Percentiles rank a stretch among this genome's conserved stretches.
Evolutionary conservation across 2,329 filamentous ascomycete species (phyloP).

Genomic region (Beauveria australis): DNA sequence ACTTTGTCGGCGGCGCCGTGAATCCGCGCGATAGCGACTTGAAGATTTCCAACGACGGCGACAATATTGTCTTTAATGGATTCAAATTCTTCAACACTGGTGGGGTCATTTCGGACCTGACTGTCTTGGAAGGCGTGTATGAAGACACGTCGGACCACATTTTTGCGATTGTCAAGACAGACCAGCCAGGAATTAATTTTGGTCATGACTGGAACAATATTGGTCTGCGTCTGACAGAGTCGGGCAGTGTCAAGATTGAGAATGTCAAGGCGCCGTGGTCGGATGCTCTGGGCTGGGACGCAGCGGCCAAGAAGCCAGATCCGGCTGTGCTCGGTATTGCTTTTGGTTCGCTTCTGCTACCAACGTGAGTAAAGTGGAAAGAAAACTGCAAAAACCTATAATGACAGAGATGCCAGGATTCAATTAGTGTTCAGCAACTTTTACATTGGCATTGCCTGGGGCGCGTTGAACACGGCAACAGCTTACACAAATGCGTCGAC

Average conservation of each 20-base stretch:
- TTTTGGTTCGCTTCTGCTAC: conserved; percentile 50
- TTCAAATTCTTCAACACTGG: conserved; percentile 62
- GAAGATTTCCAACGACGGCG: conserved; percentile 44
- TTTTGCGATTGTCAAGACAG: conserved; percentile 51
- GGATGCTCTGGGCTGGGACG: conserved; percentile 55
- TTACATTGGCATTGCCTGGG: conserved; percentile 54
- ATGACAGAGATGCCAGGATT: conserved; percentile 30
- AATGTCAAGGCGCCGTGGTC: conserved; percentile 49
- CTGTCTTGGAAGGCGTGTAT: conserved; percentile 55
- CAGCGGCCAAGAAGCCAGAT: conserved; percentile 39
- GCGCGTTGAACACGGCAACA: conserved; percentile 45
- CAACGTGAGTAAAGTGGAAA: conserved; percentile 32
- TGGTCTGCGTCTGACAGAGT: conserved; percentile 55
- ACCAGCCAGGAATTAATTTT: conserved; percentile 49
- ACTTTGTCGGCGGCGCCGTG: conserved; percentile 57
- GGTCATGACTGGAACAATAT: conserved; percentile 58
- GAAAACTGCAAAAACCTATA: neutral
- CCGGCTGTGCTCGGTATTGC: conserved; percentile 42
- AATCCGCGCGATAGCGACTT: conserved; percentile 58
- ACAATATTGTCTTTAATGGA: conserved; percentile 50
- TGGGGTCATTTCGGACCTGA: conserved; percentile 57
- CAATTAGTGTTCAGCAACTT: conserved; percentile 61
- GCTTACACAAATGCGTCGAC: conserved; percentile 50
- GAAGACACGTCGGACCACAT: conserved; percentile 52
- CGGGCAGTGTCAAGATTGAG: conserved; percentile 52